Conservation (phyloP, 2,329 filamentous ascomycete species). For the Microsporum audouinii region DNA sequence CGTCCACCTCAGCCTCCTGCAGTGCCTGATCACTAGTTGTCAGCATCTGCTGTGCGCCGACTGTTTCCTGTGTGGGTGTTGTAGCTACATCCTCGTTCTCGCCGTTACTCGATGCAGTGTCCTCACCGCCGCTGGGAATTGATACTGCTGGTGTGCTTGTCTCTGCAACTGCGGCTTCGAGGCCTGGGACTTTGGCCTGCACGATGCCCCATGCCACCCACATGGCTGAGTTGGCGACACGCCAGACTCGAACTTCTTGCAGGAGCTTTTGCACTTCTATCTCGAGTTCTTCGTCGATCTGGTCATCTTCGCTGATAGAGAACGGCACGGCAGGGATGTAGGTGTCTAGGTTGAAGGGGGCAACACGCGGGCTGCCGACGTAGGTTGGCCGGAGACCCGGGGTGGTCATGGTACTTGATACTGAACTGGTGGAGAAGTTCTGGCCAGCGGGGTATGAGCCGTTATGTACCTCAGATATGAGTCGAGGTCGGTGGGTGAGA, state of each 20-base stretch:
- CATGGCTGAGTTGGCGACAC: conserved; percentile 71
- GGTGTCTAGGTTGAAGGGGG: conserved; percentile 72
- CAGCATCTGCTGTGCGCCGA: conserved; percentile 6
- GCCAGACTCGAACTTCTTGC: conserved; percentile 73
- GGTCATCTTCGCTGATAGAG: conserved; percentile 45
- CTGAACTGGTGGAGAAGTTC: conserved; percentile 40
- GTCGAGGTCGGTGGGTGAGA: conserved; percentile 62
- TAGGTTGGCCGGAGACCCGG: conserved; percentile 22
- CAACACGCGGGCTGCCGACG: conserved; percentile 29
- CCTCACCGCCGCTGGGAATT: conserved; percentile 12
- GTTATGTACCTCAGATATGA: conserved; percentile 12
- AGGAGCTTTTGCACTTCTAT: conserved; percentile 58
- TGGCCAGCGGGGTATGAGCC: conserved; percentile 28
- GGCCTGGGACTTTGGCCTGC: conserved; percentile 73
- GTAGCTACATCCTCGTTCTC: conserved; percentile 7
- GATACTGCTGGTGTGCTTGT: not conserved
- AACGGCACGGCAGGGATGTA: conserved; percentile 39
- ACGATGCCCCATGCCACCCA: conserved; percentile 97
- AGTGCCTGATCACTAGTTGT: conserved; percentile 20
- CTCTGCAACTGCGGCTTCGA: conserved; percentile 38
- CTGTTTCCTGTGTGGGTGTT: conserved; percentile 15
- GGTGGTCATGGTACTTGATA: conserved; percentile 6
- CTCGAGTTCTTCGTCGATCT: conserved; percentile 54
- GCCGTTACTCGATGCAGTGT: not conserved
- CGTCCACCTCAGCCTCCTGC: conserved; percentile 35